Conservation (phyloP, 2,329 filamentous ascomycete species). For the Fusarium sp. region DNA sequence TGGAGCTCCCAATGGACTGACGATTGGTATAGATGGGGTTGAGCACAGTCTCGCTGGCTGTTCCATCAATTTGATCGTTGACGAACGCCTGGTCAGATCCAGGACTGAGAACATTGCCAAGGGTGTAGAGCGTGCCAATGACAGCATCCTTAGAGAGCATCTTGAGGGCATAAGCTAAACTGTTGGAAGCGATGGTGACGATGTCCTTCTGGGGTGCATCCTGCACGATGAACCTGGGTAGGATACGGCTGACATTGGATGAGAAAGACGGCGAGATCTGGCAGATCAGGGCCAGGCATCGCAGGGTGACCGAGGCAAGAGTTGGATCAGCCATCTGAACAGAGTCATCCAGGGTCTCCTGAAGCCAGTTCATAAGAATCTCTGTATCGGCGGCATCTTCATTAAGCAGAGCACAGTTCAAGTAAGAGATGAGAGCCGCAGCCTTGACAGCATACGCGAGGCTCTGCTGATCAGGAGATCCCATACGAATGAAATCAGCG, state of each 20-base stretch:
- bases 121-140: slow-evolving; percentile 93
- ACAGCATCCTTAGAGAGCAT: slow-evolving; percentile 90
- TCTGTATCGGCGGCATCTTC: slow-evolving; percentile 86
- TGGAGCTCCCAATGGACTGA: slow-evolving; percentile 78
- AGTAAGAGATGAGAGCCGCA: slow-evolving; percentile 82
- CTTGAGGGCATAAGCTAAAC: slow-evolving; percentile 83
- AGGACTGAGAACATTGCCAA: slow-evolving; percentile 94
- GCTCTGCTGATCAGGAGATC: slow-evolving; percentile 86
- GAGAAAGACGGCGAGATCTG: slow-evolving; percentile 80
- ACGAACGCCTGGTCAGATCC: slow-evolving; percentile 67
- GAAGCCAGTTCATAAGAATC: slow-evolving; percentile 84
- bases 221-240: slow-evolving; percentile 91
- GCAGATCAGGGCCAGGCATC: slow-evolving; percentile 85
- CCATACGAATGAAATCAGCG: slow-evolving; percentile 85
- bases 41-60: slow-evolving; percentile 55
- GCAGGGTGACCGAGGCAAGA: slow-evolving; percentile 82
- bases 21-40: slow-evolving; percentile 65
- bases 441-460: slow-evolving; percentile 90
- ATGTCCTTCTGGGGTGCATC: slow-evolving; percentile 77
- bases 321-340: slow-evolving; percentile 85
- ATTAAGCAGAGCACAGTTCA: slow-evolving; percentile 87
- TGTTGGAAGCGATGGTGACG: slow-evolving; percentile 83
- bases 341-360: slow-evolving; percentile 82
- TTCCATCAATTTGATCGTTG: slow-evolving; percentile 64
- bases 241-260: slow-evolving; percentile 79